Conservation (phyloP, 2,329 filamentous ascomycete genomes). For the Celoporthe dispersa region DNA sequence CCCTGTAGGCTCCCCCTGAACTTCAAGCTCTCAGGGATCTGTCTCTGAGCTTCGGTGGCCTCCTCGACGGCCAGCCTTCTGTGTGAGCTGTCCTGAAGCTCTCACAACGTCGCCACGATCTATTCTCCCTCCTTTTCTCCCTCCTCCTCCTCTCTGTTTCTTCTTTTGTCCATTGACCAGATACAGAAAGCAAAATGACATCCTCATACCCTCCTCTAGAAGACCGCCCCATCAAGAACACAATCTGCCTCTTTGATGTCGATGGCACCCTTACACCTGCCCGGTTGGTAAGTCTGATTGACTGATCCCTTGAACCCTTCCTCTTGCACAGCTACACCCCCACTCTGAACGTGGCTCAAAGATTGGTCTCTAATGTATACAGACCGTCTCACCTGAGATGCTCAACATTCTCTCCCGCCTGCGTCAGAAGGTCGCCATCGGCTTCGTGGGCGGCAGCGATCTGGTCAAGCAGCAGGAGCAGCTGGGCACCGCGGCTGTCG, state of each 20-base stretch:
- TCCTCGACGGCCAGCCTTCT: neutral
- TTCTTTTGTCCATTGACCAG: neutral
- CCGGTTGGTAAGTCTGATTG: conserved; percentile 63
- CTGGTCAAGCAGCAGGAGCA: conserved; percentile 95
- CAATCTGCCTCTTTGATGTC: conserved; percentile 94
- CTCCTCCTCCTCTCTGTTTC: conserved; percentile 27
- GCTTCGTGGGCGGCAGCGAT: conserved; percentile 92
- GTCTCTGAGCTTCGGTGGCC: neutral
- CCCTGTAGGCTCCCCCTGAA: conserved; percentile 5
- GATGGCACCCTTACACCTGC: conserved; percentile 89
- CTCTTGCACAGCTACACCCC: neutral
- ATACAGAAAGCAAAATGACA: conserved; percentile 43
- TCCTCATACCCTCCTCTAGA: conserved; percentile 72
- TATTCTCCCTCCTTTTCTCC: neutral
- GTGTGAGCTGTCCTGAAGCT: conserved; percentile 6
- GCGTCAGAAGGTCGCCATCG: conserved; percentile 86
- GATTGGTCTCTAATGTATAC: neutral
- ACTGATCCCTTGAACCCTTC: neutral
- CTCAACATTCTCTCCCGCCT: conserved; percentile 77
- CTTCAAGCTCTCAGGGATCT: neutral
- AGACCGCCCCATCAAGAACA: conserved; percentile 87
- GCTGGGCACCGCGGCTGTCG: conserved; percentile 68
- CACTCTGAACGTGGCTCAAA: too few species aligned
- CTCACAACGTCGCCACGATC: conserved; percentile 12
- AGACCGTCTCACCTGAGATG: conserved; percentile 80